Evolutionary conservation across 176 grass and related monocot species (phyloP).

Genomic region (barley (Hordeum vulgare)): MorexV3_pseudomolecules_assembly NC_058522.1:550007885-550008384

Average conservation of each 20-base stretch:
- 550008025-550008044: not conserved
- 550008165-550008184: conserved; percentile 59
- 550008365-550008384: conserved; percentile 37
- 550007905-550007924: not conserved
- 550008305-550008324: conserved; percentile 86
- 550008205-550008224: not conserved
- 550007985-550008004: not conserved
- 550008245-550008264: not conserved
- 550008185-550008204: conserved; percentile 26
- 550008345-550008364: conserved; percentile 87
- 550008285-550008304: conserved; percentile 86
- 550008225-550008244: not conserved
- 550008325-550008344: conserved; percentile 90
- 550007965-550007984: not conserved
- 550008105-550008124: conserved; percentile 78
- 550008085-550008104: conserved; percentile 81
- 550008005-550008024: not conserved
- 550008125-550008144: conserved; percentile 98
- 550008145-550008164: conserved; percentile 53
- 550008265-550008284: not conserved
- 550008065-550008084: conserved; percentile 16
- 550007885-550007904: not conserved
- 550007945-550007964: not conserved
- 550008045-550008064: not conserved
- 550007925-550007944: not conserved